Evolutionary conservation across 2,329 filamentous ascomycete genomes (phyloP), one percentile per base, ranked within the genome.

Genomic region (Botrytis paeoniae): DNA sequence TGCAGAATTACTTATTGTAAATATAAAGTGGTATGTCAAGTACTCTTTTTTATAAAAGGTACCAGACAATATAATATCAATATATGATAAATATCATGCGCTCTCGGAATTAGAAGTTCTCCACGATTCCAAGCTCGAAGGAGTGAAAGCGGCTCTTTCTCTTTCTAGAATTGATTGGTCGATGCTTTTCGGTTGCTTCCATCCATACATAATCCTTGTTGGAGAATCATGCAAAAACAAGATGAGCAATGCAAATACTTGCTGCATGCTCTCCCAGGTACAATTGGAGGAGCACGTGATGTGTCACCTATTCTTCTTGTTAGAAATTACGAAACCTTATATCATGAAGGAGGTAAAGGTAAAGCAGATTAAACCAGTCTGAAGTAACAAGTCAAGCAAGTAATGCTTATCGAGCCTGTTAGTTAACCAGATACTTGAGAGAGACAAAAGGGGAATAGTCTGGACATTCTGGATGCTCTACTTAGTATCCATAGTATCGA

Each of bases 101-200:
- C 51, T 57, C 25, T 65, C 12, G 43, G 41, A 65, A 65, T 65
- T 35, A 35, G 63, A 65, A 35, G 63, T 65, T 65, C 63, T 65
- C 63, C 63, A 48, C 10, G 41, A 37, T 37, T 65, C 63, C 63
- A 57, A 68, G 25, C 45, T 41, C 48, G 65, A 68, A 57, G 45
- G 45, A 68, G 64, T 20, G 43, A 41, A 41, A 66, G 64, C 64
- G 64, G 45, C 48, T 69, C 65, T 69, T 57, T 57, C 51, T 57
- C n/a, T 4, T 57, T 57, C 48, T 57, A 18, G 65, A 41, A 68
- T 71, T 68, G 20, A 73, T 35, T 51, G 66, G 43, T 18, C 70
- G 22, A 48, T 66, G 60, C 51, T 35, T 57, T 54, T 41, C 20
- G n/a, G 9, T 64, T 45, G n/a, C 41, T 64, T 64, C 41, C 41